phyloP scores from a whole-genome alignment of 2,329 filamentous ascomycete genomes.

The Xylaria polymorpha region DNA sequence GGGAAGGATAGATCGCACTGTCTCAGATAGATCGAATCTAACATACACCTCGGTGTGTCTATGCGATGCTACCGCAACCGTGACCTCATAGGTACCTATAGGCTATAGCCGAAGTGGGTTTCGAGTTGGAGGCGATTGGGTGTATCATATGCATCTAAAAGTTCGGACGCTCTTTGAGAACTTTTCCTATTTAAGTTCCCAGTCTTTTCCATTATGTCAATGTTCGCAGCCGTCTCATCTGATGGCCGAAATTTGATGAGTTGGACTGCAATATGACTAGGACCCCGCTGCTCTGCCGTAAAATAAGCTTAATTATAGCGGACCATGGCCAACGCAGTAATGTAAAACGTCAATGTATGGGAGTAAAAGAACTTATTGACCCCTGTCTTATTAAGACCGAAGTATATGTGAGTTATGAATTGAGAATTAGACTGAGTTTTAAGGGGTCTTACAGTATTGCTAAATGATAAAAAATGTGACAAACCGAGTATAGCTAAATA shows the following conservation, averaged over 20 bases:
- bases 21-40: not conserved
- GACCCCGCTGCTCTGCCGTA: not conserved
- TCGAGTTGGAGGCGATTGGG: not conserved
- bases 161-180: no score
- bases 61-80: conserved; percentile 1
- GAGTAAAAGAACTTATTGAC: not conserved
- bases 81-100: conserved; percentile 11
- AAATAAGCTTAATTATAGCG: not conserved
- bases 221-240: not conserved
- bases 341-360: not conserved
- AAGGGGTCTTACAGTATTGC: not conserved
- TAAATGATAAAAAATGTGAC: not conserved
- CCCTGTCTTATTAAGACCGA: not conserved
- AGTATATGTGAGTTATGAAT: not conserved
- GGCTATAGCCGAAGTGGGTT: not conserved
- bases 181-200: not conserved
- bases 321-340: not conserved
- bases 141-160: not conserved
- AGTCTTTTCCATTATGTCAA: not conserved
- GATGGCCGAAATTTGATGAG: not conserved
- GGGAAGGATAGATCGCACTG: not conserved
- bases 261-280: not conserved
- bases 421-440: not conserved
- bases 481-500: not conserved
- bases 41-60: not conserved